Base-by-base conservation (phyloP, 495 filamentous ascomycete species). In the Tetracladium marchalianum region DNA sequence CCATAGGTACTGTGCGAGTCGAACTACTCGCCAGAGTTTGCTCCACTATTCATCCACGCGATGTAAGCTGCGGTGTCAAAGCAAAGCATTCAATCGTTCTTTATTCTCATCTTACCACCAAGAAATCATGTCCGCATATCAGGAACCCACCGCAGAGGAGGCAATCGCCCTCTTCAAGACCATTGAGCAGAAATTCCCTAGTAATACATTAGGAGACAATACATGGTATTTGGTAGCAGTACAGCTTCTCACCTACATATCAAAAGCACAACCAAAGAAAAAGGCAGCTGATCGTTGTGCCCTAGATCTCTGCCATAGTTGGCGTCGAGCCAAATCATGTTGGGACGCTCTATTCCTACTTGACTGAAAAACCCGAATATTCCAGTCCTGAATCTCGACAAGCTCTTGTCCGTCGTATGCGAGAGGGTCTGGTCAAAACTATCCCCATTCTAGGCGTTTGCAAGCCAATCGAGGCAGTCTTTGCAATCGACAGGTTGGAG, bases 171-270 rank as follows among this genome's bases (percentile, higher is more conserved):
- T 81, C 31, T 77, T 81, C 64, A 51, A 68, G 36, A 56, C 60
- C 27, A 60, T 79, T 3, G 71, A 80, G 55, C 46, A 68, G 42
- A 66, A 66, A 43, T 77, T 79, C 54, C 66, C 70, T 24, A 55
- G 62, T 1, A 66, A 66, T 19, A 63, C 54, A 13, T 55, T 77
- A 11, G 71, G 73, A 22, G 51, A 51, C 22, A 72, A 77, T 34
- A 71, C 71, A 62, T 81, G 77, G 76, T 74, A 77, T 44, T 66
- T 81, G 19, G 62, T 77, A 4, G 70, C 69, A 6, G 66, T 73
- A 59, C 10, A 13, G 11, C 15, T 10, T 17, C 19, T 7, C 31
- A 8, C 13, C 31, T 3, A 0, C 31, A 53, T 3, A 7, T 3
- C 22, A 27, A 27, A 27, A 27, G 22, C 3, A 3, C 3, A 27